Percentiles rank a stretch among this genome's conserved stretches.
Conservation (phyloP, 768 basidiomycete genomes). For the Omphalotus guepiniiformis region DNA sequence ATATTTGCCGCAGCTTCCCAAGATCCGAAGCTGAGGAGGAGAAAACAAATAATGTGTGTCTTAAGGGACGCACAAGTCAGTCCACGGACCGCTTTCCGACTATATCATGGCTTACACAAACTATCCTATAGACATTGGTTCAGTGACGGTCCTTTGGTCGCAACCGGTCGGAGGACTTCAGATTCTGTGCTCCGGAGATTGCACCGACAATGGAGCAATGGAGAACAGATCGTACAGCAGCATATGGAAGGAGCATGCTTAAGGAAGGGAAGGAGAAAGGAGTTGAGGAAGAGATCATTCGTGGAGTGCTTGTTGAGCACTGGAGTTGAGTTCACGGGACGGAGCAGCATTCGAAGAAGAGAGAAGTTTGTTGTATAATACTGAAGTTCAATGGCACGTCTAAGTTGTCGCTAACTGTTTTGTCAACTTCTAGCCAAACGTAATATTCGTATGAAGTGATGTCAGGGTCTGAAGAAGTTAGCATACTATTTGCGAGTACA, state of each 20-base stretch:
- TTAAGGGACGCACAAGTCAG: conserved; percentile 56
- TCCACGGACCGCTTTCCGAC: neutral
- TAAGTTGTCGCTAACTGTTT: no score
- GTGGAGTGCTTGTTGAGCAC: conserved; percentile 42
- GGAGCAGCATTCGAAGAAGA: no score
- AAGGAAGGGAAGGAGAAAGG: conserved; percentile 23
- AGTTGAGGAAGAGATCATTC: conserved; percentile 42
- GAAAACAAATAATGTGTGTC: conserved; percentile 51
- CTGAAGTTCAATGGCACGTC: no score
- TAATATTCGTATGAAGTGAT: no score
- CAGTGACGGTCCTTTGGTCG: conserved; percentile 54
- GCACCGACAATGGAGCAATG: conserved; percentile 40
- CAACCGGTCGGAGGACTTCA: conserved; percentile 59
- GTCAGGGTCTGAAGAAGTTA: no score
- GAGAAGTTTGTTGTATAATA: no score
- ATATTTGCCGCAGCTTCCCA: conserved; percentile 36
- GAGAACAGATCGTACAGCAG: conserved; percentile 34
- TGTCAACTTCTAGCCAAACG: no score
- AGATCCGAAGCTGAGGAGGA: conserved; percentile 44
- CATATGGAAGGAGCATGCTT: conserved; percentile 34
- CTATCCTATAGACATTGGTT: conserved; percentile 40
- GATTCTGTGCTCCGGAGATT: conserved; percentile 36
- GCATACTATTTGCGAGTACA: no score
- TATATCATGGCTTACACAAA: neutral
- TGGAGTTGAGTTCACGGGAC: conserved; percentile 33